Conservation (phyloP, 2,329 filamentous ascomycete species). For the Geosmithia putterillii region DNA sequence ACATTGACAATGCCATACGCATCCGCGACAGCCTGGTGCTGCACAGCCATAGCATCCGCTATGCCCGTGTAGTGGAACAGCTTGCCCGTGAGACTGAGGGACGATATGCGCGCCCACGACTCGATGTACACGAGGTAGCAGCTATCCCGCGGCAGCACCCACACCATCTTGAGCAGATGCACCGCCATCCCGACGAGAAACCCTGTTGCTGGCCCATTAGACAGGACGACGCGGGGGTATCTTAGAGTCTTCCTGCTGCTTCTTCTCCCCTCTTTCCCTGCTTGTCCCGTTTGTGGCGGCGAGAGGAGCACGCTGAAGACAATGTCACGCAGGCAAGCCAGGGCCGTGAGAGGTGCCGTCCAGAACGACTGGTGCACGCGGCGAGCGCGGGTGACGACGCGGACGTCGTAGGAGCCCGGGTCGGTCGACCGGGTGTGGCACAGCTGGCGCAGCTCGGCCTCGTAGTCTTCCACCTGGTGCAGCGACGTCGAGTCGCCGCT, state of each 20-base stretch:
- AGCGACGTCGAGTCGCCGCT: conserved; percentile 60
- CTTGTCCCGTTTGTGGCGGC: conserved; percentile 9
- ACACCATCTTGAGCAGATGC: conserved; percentile 33
- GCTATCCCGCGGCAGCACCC: conserved; percentile 31
- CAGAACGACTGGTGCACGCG: conserved; percentile 69
- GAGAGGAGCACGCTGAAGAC: conserved; percentile 41
- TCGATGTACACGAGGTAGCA: conserved; percentile 80
- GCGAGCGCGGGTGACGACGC: conserved; percentile 63
- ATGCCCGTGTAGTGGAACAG: conserved; percentile 52
- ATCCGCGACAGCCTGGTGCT: conserved; percentile 56
- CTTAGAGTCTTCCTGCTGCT: conserved; percentile 7
- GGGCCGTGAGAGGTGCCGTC: conserved; percentile 57
- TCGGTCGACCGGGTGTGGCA: conserved; percentile 7
- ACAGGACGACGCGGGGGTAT: conserved; percentile 66
- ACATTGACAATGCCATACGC: conserved; percentile 25
- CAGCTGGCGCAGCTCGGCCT: conserved; percentile 16
- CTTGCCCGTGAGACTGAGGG: conserved; percentile 73
- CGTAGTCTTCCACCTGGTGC: conserved; percentile 49
- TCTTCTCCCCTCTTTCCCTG: conserved; percentile 6
- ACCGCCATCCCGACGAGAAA: conserved; percentile 55
- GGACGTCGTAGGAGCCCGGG: conserved; percentile 47
- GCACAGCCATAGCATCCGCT: conserved; percentile 70
- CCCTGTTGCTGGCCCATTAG: conserved; percentile 81
- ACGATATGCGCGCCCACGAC: conserved; percentile 78
- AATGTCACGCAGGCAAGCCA: conserved; percentile 50